Conservation (phyloP, 2,329 filamentous ascomycete species). For the Lecanosticta acicola region DNA sequence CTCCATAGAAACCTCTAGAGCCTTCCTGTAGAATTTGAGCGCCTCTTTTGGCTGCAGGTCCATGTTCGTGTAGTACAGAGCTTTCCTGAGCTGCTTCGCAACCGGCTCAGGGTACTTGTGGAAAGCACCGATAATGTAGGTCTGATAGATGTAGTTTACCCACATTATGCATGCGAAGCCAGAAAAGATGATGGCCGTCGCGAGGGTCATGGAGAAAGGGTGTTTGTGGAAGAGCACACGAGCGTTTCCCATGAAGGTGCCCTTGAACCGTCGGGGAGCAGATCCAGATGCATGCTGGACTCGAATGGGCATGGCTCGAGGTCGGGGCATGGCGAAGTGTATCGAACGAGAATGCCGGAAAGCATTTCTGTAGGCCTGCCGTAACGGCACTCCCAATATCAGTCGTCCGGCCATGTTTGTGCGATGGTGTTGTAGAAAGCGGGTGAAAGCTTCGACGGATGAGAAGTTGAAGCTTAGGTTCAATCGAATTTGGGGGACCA, state of each 20-base stretch:
- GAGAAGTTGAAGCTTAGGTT: neutral
- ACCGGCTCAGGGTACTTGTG: conserved; percentile 62
- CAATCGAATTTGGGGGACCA: conserved; percentile 1
- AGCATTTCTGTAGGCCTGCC: conserved; percentile 13
- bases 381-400: conserved; percentile 20
- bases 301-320: conserved; percentile 6
- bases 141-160: conserved; percentile 44
- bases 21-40: conserved; percentile 75
- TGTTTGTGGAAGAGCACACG: conserved; percentile 34
- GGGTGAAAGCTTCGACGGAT: too few species aligned
- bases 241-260: conserved; percentile 24
- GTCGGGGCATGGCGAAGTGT: conserved; percentile 14
- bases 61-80: conserved; percentile 79
- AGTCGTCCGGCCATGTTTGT: conserved; percentile 35
- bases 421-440: conserved; percentile 1
- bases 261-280: conserved; percentile 19
- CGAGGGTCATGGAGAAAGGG: conserved; percentile 37
- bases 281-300: conserved; percentile 7
- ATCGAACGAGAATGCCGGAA: conserved; percentile 11
- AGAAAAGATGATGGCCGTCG: conserved; percentile 31
- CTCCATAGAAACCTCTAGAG: conserved; percentile 66
- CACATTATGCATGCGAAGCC: conserved; percentile 39
- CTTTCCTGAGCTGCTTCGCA: conserved; percentile 72
- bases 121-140: conserved; percentile 45
- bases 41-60: conserved; percentile 69